A percentile compares a stretch with the other conserved stretches of the same genome.
Evolutionary conservation across 768 basidiomycete genomes (phyloP).

Genomic region (Tylopilus plumbeoviolaceoides): DNA sequence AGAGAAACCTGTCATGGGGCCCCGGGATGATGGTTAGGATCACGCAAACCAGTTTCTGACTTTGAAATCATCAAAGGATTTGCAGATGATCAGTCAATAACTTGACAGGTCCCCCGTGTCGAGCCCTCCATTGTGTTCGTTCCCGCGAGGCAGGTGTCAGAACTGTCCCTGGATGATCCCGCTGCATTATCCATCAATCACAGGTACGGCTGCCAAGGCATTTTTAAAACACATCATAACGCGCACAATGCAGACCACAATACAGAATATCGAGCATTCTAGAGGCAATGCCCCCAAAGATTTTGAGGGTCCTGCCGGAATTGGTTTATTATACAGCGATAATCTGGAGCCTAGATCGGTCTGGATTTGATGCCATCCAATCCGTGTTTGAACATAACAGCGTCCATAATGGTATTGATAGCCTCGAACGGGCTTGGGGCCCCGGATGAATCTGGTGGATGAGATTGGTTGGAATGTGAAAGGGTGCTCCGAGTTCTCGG

Average conservation of each 20-base stretch:
- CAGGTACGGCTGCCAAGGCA: not conserved
- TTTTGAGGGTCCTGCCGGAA: constrained; percentile 1
- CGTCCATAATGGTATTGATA: not conserved
- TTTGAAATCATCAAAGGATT: not conserved
- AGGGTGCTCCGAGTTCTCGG: not conserved
- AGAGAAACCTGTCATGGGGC: not conserved
- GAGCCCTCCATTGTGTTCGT: too few relatives aligned
- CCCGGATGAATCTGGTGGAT: not conserved
- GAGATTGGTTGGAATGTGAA: not conserved
- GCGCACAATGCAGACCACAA: not conserved
- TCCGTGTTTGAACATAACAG: too few relatives aligned
- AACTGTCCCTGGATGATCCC: not conserved
- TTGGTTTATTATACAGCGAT: not conserved
- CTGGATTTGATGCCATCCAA: not conserved
- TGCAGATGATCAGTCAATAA: not conserved
- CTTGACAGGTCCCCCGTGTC: too few relatives aligned
- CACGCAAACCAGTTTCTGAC: not conserved
- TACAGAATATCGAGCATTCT: constrained; percentile 3
- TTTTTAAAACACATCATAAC: not conserved
- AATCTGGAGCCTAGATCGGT: not conserved
- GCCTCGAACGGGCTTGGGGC: not conserved
- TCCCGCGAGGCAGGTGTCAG: not conserved
- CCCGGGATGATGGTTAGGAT: not conserved
- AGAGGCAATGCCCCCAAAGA: not conserved
- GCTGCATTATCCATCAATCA: too few relatives aligned